phyloP scores from a whole-genome alignment of 1,139 yeast species.

The Pichia sp. region DNA sequence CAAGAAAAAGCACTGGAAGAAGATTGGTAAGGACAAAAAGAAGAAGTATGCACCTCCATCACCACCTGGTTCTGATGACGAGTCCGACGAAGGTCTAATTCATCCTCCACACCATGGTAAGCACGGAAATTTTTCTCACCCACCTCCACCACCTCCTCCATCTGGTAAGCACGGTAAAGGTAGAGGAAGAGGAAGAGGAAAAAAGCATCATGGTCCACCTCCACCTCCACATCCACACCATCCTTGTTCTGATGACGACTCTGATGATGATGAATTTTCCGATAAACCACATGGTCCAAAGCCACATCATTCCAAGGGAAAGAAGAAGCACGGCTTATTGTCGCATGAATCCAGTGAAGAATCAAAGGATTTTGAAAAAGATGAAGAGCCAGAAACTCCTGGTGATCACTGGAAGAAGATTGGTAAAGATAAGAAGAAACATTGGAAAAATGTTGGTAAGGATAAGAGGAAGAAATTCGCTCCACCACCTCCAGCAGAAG shows the following conservation, averaged over 20 bases:
- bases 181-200: too few relatives aligned
- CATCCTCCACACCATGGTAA: too few relatives aligned
- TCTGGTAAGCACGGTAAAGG: too few relatives aligned
- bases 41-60: constrained; percentile 17
- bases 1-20: constrained; percentile 16
- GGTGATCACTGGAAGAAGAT: constrained; percentile 4
- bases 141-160: too few relatives aligned
- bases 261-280: too few relatives aligned
- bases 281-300: too few relatives aligned
- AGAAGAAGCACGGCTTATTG: too few relatives aligned
- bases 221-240: too few relatives aligned
- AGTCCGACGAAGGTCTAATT: constrained; percentile 1
- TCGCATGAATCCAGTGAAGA: background rate
- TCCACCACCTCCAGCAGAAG: background rate
- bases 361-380: background rate
- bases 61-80: constrained; percentile 5
- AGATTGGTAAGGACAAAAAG: constrained; percentile 18
- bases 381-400: constrained; percentile 8
- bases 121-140: too few relatives aligned
- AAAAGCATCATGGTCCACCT: too few relatives aligned
- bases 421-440: constrained; percentile 18
- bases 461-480: constrained; percentile 6
- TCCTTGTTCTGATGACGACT: too few relatives aligned
- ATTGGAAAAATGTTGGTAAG: constrained; percentile 22
- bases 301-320: too few relatives aligned